Evolutionary conservation across 495 filamentous ascomycete genomes (phyloP), one percentile per base, ranked within the genome.

Genomic region (Penicillium manginii): DNA sequence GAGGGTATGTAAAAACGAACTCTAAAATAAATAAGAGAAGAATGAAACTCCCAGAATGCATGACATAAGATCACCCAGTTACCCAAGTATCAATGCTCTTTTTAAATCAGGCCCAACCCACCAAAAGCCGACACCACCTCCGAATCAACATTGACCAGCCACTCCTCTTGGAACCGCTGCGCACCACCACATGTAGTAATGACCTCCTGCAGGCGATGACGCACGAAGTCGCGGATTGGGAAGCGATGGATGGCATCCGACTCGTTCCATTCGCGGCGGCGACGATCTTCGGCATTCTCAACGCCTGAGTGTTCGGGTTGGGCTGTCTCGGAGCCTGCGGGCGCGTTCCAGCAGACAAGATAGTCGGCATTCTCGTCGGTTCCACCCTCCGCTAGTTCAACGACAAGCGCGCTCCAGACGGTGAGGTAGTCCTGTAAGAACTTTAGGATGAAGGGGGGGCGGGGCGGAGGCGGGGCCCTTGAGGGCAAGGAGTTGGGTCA

Each of bases 91-190:
- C 26, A 29, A 29, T 29, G 26, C 26, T 29, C 26, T 29, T 19
- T 43, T 65, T 22, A 62, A n/a, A 65, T 58, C 55, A 86, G 54
- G 6, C 79, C 80, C 65, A 87, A 64, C 26, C 77, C 80, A 31
- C 71, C 76, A 73, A 96, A 98, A 1, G 81, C 86, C 17, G 67
- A 66, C 53, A 96, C 61, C 2, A 98, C 90, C 42, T 96, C 87
- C 42, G 79, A 77, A 74, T 98, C 94, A 33, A 97, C 91, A 77
- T 96, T 91, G n/a, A 81, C 80, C n/a, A 90, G 72, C 88, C 89
- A 97, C 45, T 90, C 81, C 45, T 84, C 80, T 72, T 88, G 81
- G 72, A 97, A 97, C 15, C 72, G 77, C 64, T 87, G 81, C 50
- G 85, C 83, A 2, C 93, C 92, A 4, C 93, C 93, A 57, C 80